Conservation (phyloP, 768 basidiomycete species). For the Lentinula detonsa region DNA sequence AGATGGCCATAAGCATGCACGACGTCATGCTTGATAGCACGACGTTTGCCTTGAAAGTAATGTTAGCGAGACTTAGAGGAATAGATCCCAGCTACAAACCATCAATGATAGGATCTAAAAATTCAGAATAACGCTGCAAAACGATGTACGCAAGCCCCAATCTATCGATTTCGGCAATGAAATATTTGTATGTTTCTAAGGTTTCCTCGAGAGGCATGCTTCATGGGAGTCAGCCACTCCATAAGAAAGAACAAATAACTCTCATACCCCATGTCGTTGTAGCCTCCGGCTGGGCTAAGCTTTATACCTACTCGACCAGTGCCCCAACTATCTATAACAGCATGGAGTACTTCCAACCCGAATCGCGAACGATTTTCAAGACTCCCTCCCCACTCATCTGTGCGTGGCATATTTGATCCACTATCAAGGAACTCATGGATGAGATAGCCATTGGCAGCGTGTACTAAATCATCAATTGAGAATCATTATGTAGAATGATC, state of each 20-base stretch:
- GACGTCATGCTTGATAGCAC: conserved; percentile 22
- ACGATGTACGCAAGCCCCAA: conserved; percentile 17
- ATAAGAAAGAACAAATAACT: neutral
- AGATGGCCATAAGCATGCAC: conserved; percentile 18
- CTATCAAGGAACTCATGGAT: conserved; percentile 30
- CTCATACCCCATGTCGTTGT: conserved; percentile 26
- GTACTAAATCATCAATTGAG: conserved; percentile 13
- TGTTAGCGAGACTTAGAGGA: conserved; percentile 15
- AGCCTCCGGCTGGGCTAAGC: conserved; percentile 16
- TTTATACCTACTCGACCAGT: conserved; percentile 20
- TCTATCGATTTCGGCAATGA: conserved; percentile 33
- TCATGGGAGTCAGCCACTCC: neutral
- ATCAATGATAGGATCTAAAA: neutral
- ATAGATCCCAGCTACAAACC: neutral
- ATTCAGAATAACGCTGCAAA: neutral
- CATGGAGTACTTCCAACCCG: conserved; percentile 27
- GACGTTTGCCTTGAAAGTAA: conserved; percentile 6
- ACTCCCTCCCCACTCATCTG: conserved; percentile 37
- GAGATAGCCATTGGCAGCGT: conserved; percentile 25
- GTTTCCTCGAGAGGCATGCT: conserved; percentile 41
- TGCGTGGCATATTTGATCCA: conserved; percentile 28
- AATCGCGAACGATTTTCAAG: conserved; percentile 37
- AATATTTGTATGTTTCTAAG: conserved; percentile 33
- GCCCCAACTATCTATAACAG: conserved; percentile 26
- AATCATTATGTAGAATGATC: neutral